Evolutionary conservation across 345 rosid species (phyloP).

Genomic region (Euphorbia tirucalli): DNA sequence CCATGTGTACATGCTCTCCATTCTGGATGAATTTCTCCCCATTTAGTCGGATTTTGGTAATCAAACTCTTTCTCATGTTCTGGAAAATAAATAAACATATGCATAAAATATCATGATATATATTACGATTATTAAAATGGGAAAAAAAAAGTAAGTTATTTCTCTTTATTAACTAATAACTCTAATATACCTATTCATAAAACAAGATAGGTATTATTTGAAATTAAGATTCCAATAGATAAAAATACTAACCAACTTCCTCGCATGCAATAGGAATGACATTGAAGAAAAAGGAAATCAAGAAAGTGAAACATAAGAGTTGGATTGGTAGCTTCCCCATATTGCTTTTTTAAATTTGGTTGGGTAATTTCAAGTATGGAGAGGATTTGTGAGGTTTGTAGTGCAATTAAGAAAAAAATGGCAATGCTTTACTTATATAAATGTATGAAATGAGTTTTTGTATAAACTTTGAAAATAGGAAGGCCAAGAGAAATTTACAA

Average conservation of each 20-base stretch:
- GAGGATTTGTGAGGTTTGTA: background rate
- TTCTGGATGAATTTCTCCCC: constrained; percentile 67
- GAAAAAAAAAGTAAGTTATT: too few species aligned
- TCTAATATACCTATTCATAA: too few species aligned
- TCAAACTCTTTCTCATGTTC: constrained; percentile 68
- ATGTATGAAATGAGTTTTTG: background rate
- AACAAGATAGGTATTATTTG: too few species aligned
- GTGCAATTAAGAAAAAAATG: background rate
- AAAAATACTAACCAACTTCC: constrained; percentile 42
- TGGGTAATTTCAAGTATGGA: background rate
- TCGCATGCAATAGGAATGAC: constrained; percentile 20
- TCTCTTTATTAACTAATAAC: too few species aligned
- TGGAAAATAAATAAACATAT: too few species aligned
- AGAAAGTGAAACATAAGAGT: constrained; percentile 20
- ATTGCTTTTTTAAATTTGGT: too few species aligned
- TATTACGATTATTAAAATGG: too few species aligned
- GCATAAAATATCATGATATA: too few species aligned
- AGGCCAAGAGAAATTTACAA: too few species aligned
- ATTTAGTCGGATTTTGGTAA: constrained; percentile 47
- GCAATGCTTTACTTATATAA: too few species aligned
- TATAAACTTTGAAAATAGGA: too few species aligned
- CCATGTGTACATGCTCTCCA: constrained; percentile 68
- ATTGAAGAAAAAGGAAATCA: constrained; percentile 22
- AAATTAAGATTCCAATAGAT: too few species aligned
- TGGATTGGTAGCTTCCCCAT: constrained; percentile 30